Conservation (phyloP, 2,329 filamentous ascomycete genomes). For the Xylariaceae sp. region DNA sequence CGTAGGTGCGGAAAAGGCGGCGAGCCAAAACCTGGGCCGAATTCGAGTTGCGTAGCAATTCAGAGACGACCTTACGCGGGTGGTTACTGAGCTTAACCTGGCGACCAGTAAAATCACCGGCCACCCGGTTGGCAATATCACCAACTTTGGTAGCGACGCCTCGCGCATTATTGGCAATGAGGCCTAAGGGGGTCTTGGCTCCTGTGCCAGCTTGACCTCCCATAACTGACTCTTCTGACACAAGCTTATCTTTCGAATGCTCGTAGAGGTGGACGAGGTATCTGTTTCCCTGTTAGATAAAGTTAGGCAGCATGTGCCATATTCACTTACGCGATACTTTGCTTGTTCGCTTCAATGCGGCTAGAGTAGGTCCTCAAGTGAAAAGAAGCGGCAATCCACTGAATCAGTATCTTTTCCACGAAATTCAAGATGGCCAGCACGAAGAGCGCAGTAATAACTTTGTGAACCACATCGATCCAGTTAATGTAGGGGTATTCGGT, state of each 20-base stretch:
- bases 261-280: constrained; percentile 64
- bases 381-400: constrained; percentile 93
- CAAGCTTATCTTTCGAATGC: constrained; percentile 77
- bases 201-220: constrained; percentile 59
- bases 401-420: constrained; percentile 89
- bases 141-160: constrained; percentile 80
- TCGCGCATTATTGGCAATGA: constrained; percentile 76
- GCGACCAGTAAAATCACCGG: constrained; percentile 89
- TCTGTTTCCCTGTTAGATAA: constrained; percentile 50
- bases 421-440: constrained; percentile 81
- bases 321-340: constrained; percentile 67
- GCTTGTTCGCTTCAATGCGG: constrained; percentile 90
- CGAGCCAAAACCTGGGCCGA: constrained; percentile 86
- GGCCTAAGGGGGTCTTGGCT: constrained; percentile 73
- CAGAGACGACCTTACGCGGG: constrained; percentile 81
- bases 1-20: constrained; percentile 86
- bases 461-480: constrained; percentile 84
- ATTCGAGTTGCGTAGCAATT: constrained; percentile 73
- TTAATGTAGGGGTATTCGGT: constrained; percentile 56
- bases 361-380: constrained; percentile 90
- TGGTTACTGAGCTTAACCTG: constrained; percentile 70
- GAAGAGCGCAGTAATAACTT: constrained; percentile 85
- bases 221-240: constrained; percentile 58
- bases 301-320: constrained; percentile 66
- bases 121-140: constrained; percentile 77